These are phyloP conservation scores for Ottelia alismoides DNA, from an alignment of 106 monocot genomes.

Conservation along the genomic window DNA sequence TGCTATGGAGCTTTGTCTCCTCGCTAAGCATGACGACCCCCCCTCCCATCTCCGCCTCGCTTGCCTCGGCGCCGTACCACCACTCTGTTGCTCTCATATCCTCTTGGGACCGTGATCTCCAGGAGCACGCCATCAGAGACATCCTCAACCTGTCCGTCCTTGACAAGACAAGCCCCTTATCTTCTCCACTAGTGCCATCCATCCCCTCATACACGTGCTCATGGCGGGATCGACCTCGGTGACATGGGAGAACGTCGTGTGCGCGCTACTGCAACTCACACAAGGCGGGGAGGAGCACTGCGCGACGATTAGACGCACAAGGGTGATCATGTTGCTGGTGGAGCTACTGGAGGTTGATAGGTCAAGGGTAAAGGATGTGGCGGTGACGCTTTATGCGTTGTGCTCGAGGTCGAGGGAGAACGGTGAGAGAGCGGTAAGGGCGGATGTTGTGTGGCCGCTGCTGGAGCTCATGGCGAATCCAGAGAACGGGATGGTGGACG, in stretches of 20 bases:
- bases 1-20: conserved; percentile 41
- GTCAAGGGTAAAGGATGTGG: conserved; percentile 65
- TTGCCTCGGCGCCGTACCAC: conserved; percentile 38
- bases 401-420: conserved; percentile 24
- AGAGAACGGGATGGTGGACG: conserved; percentile 74
- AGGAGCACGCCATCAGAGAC: conserved; percentile 15
- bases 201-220: conserved; percentile 41
- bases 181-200: conserved; percentile 52
- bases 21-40: conserved; percentile 37
- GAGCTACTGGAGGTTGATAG: conserved; percentile 44
- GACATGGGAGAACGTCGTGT: conserved; percentile 68
- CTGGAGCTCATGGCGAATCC: conserved; percentile 76
- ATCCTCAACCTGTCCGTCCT: conserved; percentile 17
- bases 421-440: conserved; percentile 6
- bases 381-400: conserved; percentile 60
- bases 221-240: conserved; percentile 30
- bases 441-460: conserved; percentile 46
- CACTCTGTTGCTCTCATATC: conserved; percentile 61
- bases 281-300: conserved; percentile 53
- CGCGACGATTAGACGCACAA: conserved; percentile 49
- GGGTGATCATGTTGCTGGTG: conserved; percentile 59
- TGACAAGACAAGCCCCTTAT: conserved; percentile 65
- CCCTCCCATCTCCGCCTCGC: conserved; percentile 38
- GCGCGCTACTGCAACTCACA: conserved; percentile 65
- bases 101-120: conserved; percentile 19